A percentile compares a stretch with the other conserved stretches of the same genome.
These are phyloP conservation scores for Russula foetens DNA, from an alignment of 768 basidiomycete species.

Conservation along the genomic window DNA sequence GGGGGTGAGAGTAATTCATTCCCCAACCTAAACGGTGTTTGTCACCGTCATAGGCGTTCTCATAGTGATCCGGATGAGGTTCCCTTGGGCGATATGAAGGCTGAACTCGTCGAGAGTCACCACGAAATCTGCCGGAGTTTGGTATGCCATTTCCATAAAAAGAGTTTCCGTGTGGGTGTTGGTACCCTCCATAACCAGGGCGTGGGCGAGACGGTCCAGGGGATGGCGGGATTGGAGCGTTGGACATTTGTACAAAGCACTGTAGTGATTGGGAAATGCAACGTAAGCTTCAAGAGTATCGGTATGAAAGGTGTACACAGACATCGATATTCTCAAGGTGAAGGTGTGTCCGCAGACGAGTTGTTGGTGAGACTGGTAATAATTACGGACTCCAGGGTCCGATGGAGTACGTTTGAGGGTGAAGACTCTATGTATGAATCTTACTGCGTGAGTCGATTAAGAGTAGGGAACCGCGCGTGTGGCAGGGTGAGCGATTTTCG, in stretches of 20 bases:
- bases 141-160: slow-evolving; percentile 34
- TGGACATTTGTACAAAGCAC: slow-evolving; percentile 14
- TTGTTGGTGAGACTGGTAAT: not conserved
- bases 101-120: slow-evolving; percentile 34
- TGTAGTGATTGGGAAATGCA: slow-evolving; percentile 6
- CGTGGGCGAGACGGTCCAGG: slow-evolving; percentile 39
- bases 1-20: slow-evolving; percentile 18
- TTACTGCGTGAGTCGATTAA: not conserved
- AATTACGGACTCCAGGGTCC: not conserved
- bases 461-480: not conserved
- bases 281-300: not conserved
- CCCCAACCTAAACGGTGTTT: slow-evolving; percentile 6
- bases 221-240: slow-evolving; percentile 40
- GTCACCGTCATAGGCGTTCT: slow-evolving; percentile 4
- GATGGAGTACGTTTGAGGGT: not conserved
- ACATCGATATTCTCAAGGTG: not conserved
- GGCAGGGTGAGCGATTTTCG: not conserved
- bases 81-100: slow-evolving; percentile 35
- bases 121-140: slow-evolving; percentile 33
- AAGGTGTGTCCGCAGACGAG: slow-evolving; percentile 1
- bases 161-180: slow-evolving; percentile 31
- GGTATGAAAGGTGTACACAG: not conserved
- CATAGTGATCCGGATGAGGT: slow-evolving; percentile 11
- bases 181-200: slow-evolving; percentile 44
- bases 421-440: not conserved